Conservation (phyloP, 2,329 filamentous ascomycete species). For the Ophioceras dolichostomum region DNA sequence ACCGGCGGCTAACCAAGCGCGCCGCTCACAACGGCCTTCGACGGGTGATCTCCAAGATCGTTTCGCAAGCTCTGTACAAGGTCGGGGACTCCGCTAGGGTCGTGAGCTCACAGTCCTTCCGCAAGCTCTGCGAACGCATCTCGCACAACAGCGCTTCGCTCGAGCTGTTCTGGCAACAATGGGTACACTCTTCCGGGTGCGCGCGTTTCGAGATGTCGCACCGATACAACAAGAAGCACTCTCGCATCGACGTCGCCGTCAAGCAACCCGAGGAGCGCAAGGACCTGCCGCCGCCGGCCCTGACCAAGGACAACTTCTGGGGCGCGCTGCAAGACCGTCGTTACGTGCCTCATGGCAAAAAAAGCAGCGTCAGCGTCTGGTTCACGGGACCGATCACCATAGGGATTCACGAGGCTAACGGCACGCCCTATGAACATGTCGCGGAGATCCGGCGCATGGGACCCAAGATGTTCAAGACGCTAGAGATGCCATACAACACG, state of each 20-base stretch:
- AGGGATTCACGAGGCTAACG: slow-evolving; percentile 93
- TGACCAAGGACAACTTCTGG: slow-evolving; percentile 68
- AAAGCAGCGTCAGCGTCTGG: slow-evolving; percentile 46
- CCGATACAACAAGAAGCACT: slow-evolving; percentile 93
- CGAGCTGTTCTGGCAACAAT: slow-evolving; percentile 87
- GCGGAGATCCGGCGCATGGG: slow-evolving; percentile 61
- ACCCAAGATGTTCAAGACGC: slow-evolving; percentile 2
- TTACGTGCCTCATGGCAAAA: slow-evolving; percentile 53
- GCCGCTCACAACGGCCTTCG: slow-evolving; percentile 62
- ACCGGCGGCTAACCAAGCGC: slow-evolving; percentile 80
- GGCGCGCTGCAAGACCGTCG: slow-evolving; percentile 67
- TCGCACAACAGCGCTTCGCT: slow-evolving; percentile 55
- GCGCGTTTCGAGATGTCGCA: slow-evolving; percentile 79
- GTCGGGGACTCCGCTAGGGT: slow-evolving; percentile 37
- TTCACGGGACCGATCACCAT: slow-evolving; percentile 98
- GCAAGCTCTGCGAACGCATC: slow-evolving; percentile 74
- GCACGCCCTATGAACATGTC: slow-evolving; percentile 96
- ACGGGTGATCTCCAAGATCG: slow-evolving; percentile 73
- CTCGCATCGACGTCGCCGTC: slow-evolving; percentile 87
- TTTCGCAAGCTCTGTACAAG: slow-evolving; percentile 61
- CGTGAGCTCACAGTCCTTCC: slow-evolving; percentile 63
- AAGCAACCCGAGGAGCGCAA: slow-evolving; percentile 58
- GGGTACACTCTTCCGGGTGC: slow-evolving; percentile 80
- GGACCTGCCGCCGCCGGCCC: slow-evolving; percentile 33
- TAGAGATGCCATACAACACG: slow-evolving; percentile 92